These are phyloP conservation scores for Rhizophora mangle DNA, from an alignment of 345 rosid genomes.

Conservation along the genomic window DNA sequence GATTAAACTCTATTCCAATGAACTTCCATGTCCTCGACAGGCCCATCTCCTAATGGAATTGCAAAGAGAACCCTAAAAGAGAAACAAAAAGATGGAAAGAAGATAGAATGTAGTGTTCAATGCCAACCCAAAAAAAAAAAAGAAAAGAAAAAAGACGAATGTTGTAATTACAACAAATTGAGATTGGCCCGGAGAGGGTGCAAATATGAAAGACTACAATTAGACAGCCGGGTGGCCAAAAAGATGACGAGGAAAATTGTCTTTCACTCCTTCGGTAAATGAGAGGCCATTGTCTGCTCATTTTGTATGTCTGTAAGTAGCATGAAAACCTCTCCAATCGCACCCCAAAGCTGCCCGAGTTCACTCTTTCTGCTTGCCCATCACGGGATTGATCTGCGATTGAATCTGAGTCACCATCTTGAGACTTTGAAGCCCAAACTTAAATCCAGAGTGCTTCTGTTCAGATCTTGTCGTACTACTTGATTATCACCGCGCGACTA, in stretches of 20 bases:
- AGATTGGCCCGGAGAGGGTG: neutral
- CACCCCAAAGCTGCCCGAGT: conserved; percentile 10
- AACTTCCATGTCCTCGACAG: too few relatives aligned
- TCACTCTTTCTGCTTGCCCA: conserved; percentile 27
- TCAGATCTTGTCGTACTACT: conserved; percentile 77
- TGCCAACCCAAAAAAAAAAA: neutral
- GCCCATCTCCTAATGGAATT: neutral
- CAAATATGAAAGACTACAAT: conserved; percentile 16
- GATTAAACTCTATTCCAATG: too few relatives aligned
- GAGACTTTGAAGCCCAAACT: conserved; percentile 58
- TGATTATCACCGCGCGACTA: conserved; percentile 47
- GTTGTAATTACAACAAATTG: conserved; percentile 20
- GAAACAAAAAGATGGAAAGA: neutral
- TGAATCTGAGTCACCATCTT: conserved; percentile 38
- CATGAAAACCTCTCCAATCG: conserved; percentile 7
- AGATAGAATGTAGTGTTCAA: conserved; percentile 17
- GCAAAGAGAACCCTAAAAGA: neutral
- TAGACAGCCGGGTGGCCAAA: neutral
- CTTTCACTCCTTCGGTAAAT: conserved; percentile 11
- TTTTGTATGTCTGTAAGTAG: conserved; percentile 13
- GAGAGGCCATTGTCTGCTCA: conserved; percentile 12
- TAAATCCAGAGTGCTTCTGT: conserved; percentile 73
- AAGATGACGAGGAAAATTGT: conserved; percentile 19
- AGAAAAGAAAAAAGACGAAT: neutral
- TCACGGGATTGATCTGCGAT: conserved; percentile 27